Base-by-base conservation (phyloP, 768 basidiomycete genomes). In the Boletus rubroflammeus region DNA sequence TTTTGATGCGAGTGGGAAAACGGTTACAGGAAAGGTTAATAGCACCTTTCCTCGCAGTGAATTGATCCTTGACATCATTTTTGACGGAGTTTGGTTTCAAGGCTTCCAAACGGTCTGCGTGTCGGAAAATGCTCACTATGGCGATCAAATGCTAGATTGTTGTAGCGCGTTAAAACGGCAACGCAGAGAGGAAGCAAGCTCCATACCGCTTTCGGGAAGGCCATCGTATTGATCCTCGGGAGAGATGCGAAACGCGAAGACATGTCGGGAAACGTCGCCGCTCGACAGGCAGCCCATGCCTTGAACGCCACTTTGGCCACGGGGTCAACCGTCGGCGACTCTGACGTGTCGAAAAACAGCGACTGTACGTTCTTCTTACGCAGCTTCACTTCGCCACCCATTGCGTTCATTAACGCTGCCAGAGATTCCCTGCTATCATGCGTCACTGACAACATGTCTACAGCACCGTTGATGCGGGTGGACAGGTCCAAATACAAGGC, bases 251-350 rank as follows among this genome's bases (percentile, higher is more conserved):
- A 59, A 47, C 53, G 56, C 2, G 17, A 3, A 15, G 39, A 44
- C 58, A 70, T 70, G 21, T 55, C 1, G 6, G 61, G 50, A 10
- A 72, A 13, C 3, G 60, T 67, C 2, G 69, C 70, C 10, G 73
- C 72, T 25, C 67, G 67, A 59, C 68, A 76, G 7, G 78, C 75
- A 1, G 68, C 70, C 80, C 79, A 82, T 7, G 81, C 78, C 51
- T 72, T 73, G 17, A 75, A 51, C 0, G 76, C 78, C 14, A 69
- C 66, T n/a, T 61, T 47, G 7, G 53, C 17, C 0, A 49, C 14
- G 17, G 63, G 21, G 9, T 57, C 50, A 3, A 51, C 50, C 50
- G 0, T 73, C 68, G 31, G 67, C 58, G 23, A 29, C 15, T 7
- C 5, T 11, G 59, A 46, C 32, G 40, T 29, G 34, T 61, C 42